Base-by-base conservation (phyloP, 208 protist genomes). In the Crithidia mellificae region DNA sequence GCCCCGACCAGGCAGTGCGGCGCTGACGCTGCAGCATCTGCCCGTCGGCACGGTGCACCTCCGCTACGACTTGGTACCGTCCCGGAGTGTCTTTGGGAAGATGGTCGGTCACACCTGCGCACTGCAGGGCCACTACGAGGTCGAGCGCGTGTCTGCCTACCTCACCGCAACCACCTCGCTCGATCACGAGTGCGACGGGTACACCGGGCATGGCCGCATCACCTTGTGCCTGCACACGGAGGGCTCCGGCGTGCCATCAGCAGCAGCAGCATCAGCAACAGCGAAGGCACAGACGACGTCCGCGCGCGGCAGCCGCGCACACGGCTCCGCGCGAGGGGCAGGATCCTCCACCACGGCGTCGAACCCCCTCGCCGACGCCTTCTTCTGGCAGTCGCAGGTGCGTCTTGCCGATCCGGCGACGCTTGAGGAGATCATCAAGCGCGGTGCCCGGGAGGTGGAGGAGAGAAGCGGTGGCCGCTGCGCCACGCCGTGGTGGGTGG, bases 121-220 rank as follows among this genome's bases (percentile, higher is more conserved):
- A 30, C 58, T 86, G 38, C 63, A 66, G 49, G 73, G 70, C 30
- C 58, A 61, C 54, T 70, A 85, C 39, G 66, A 79, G 51, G 78
- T 96, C 44, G 86, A 96, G 76, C 91, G 91, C 0, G 85, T 96
- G 17, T 87, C 88, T 0, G 88, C 88, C 12, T 93, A 82, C 70
- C 56, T 96, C 6, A 81, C 84, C 14, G 85, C 78, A 20, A 72
- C 82, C 20, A 93, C 83, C 11, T 82, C 75, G 12, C 75, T 91
- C 29, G 79, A 87, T 70, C 91, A 96, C 73, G 91, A 96, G 75
- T 96, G 91, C 57, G 88, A 93, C 58, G 85, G 77, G n/a, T 96
- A 96, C 77, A 91, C 81, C 22, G 84, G 87, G 7, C 17, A 62
- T 24, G 85, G 83, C 6, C 58, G 66, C 44, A 78, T 96, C 38